Evolutionary conservation across 805 yeast genomes (phyloP), one percentile per base, ranked within the genome.

Genomic region (Myxozyma melibiosi): DNA sequence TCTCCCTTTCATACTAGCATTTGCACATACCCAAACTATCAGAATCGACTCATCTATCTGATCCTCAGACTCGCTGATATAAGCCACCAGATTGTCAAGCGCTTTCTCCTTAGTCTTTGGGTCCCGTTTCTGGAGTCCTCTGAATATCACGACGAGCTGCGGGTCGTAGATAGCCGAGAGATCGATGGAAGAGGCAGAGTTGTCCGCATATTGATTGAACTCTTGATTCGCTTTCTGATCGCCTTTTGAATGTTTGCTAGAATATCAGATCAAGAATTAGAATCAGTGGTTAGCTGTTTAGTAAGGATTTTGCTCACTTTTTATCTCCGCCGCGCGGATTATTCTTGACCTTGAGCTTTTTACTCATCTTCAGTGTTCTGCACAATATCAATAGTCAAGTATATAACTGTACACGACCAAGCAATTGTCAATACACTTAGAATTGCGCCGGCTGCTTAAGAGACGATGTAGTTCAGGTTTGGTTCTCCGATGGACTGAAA

Each of bases 101-200:
- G 94, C 90, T 68, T 85, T 88, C 65, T 89, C 96, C 67, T 84
- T 87, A 0, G 98, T 92, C n/a, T 83, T 84, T 5, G 85, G 80
- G 66, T 90, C 96, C 67, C 86, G 82, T 71, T 90, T 91, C 69
- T 86, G 69, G 48, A 91, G 71, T 8, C 87, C 82, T 68, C 87
- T 90, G 75, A 90, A 86, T n/a, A 84, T 75, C 9, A 90, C 74
- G 41, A 80, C 79, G 54, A 86, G 70, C 9, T 74, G 73, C 1
- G 85, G 76, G 40, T 82, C 73, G 9, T 73, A 31, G 16, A 65
- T 51, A 13, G 37, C 46, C 24, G 54, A 39, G 22, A 65, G 35
- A 20, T 61, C 64, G 8, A 60, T 37, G 11, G 28, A 39, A 16
- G 39, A 35, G 28, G 53, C n/a, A 18, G 14, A 22, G 6, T 38